Evolutionary conservation across 1,284 basidiomycete genomes (phyloP).

Genomic region (Cryptococcus sp.): DNA sequence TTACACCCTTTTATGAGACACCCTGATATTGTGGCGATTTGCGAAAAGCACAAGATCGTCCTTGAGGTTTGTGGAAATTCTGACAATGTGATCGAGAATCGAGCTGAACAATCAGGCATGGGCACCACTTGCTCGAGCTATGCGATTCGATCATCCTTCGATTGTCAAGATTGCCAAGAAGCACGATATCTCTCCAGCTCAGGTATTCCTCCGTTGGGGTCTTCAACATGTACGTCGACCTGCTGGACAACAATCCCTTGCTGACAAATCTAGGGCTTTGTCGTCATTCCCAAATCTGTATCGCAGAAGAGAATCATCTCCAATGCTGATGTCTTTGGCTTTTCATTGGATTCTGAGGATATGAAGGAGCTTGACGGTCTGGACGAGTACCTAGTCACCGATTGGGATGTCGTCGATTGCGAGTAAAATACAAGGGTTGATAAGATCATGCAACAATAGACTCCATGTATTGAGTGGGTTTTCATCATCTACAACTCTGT

Average conservation of each 20-base stretch:
- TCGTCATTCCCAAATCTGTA: slow-evolving; percentile 53
- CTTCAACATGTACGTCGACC: slow-evolving; percentile 48
- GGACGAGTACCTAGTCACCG: slow-evolving; percentile 48
- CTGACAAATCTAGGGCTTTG: slow-evolving; percentile 31
- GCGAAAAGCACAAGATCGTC: slow-evolving; percentile 48
- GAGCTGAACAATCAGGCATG: slow-evolving; percentile 36
- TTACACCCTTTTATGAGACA: slow-evolving; percentile 49
- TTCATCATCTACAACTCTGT: no score
- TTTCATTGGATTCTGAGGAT: slow-evolving; percentile 48
- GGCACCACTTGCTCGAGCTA: slow-evolving; percentile 50
- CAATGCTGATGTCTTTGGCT: slow-evolving; percentile 51
- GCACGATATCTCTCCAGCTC: slow-evolving; percentile 45
- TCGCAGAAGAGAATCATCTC: slow-evolving; percentile 49
- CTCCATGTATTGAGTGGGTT: no score
- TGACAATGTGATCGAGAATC: neutral
- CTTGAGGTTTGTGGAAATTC: slow-evolving; percentile 41
- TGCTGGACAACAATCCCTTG: neutral
- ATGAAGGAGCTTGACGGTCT: slow-evolving; percentile 47
- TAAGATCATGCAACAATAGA: no score
- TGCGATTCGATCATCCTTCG: slow-evolving; percentile 47
- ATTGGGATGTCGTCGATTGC: slow-evolving; percentile 46
- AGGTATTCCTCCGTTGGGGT: slow-evolving; percentile 53
- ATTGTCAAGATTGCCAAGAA: slow-evolving; percentile 42
- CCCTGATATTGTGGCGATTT: slow-evolving; percentile 49
- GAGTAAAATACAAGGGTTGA: neutral